Percentiles rank a stretch among this genome's conserved stretches.
Conservation (phyloP, 78 protist genomes). For the Tieghemostelium lacteum region DNA sequence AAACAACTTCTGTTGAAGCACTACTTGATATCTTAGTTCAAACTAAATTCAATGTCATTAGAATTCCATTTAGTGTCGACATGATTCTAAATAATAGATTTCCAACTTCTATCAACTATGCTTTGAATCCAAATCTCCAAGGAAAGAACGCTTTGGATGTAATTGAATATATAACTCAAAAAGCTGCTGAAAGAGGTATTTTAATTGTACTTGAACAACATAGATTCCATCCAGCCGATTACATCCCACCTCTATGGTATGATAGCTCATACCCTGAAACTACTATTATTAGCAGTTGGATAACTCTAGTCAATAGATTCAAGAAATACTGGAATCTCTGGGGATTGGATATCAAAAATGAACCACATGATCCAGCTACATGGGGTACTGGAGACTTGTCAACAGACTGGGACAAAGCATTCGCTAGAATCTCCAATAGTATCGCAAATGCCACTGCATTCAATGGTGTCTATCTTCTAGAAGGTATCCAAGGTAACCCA, state of each 20-base stretch:
- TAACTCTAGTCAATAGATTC: constrained; percentile 17
- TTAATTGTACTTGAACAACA: constrained; percentile 76
- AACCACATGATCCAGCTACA: constrained; percentile 80
- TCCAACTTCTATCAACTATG: constrained; percentile 44
- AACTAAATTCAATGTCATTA: constrained; percentile 72
- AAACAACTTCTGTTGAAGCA: constrained; percentile 28
- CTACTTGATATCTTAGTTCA: constrained; percentile 52
- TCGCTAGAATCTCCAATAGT: constrained; percentile 13
- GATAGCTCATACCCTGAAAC: constrained; percentile 40
- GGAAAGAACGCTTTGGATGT: constrained; percentile 55
- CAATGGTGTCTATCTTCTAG: constrained; percentile 69
- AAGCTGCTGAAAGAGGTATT: constrained; percentile 71
- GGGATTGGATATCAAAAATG: constrained; percentile 83
- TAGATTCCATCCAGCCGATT: constrained; percentile 55
- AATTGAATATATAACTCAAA: constrained; percentile 20
- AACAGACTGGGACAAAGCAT: constrained; percentile 80
- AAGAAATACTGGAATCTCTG: constrained; percentile 78
- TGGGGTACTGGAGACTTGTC: constrained; percentile 67
- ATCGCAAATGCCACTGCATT: constrained; percentile 8
- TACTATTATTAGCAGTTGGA: constrained; percentile 24
- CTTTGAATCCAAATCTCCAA: constrained; percentile 41
- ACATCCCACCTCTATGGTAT: constrained; percentile 56
- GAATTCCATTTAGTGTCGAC: constrained; percentile 78
- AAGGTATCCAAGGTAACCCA: constrained; percentile 75
- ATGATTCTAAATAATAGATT: constrained; percentile 19